These are phyloP conservation scores for Phytophthora fragariaefolia DNA, from an alignment of 352 stramenopile genomes.

Conservation along the genomic window DNA sequence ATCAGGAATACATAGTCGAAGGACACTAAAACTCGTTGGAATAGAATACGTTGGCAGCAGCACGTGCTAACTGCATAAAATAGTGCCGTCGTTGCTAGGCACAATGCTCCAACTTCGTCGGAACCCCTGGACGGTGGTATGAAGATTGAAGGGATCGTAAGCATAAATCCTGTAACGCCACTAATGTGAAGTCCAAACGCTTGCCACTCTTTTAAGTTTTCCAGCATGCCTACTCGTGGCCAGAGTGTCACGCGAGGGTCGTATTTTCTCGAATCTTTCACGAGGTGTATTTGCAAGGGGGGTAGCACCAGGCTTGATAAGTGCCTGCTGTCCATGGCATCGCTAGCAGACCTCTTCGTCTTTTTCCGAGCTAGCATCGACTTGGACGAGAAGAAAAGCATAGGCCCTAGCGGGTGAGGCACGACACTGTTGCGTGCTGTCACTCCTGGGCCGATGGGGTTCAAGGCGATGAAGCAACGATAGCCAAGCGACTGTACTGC, in stretches of 20 bases:
- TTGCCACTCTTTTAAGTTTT: constrained; percentile 26
- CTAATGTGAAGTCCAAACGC: constrained; percentile 11
- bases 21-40: constrained; percentile 23
- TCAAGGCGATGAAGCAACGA: constrained; percentile 30
- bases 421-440: constrained; percentile 21
- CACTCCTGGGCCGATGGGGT: constrained; percentile 11
- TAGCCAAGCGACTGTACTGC: constrained; percentile 30
- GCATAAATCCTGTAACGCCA: constrained; percentile 22
- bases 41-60: constrained; percentile 25
- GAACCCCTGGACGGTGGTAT: background rate
- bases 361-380: constrained; percentile 11
- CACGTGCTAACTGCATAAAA: constrained; percentile 13
- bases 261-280: constrained; percentile 21
- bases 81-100: constrained; percentile 5
- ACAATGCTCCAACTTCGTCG: background rate
- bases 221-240: constrained; percentile 3
- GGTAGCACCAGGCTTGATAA: constrained; percentile 11
- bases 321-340: constrained; percentile 8
- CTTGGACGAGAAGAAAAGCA: constrained; percentile 26
- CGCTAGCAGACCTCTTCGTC: background rate
- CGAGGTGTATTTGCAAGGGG: constrained; percentile 33
- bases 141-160: constrained; percentile 35
- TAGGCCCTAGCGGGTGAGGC: constrained; percentile 24
- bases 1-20: constrained; percentile 39
- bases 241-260: constrained; percentile 26